Percentiles rank a stretch among this genome's conserved stretches.
Evolutionary conservation across 1,284 basidiomycete genomes (phyloP).

Genomic region (Ustilago xerochloae): DNA sequence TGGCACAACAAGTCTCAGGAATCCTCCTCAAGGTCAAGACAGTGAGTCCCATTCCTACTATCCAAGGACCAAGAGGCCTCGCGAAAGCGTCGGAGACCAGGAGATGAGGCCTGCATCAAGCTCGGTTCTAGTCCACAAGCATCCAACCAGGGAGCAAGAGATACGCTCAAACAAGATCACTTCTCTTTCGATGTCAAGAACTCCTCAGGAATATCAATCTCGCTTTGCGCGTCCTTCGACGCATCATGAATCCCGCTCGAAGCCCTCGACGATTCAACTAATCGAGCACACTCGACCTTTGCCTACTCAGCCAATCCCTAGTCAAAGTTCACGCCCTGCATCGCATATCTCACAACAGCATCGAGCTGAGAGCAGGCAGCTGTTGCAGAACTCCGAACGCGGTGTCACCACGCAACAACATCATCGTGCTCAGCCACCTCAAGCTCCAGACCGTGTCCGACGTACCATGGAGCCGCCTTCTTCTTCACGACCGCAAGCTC

Average conservation of each 20-base stretch:
- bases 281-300: background rate
- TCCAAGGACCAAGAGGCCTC: too few species aligned
- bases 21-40: too few species aligned
- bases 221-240: background rate
- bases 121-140: background rate
- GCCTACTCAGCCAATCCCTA: conserved; percentile 11
- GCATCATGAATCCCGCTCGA: background rate
- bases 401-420: too few species aligned
- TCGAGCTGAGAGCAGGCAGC: background rate
- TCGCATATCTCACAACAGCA: background rate
- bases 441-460: too few species aligned
- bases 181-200: background rate
- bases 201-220: background rate
- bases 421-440: background rate
- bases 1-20: background rate
- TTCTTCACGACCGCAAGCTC: background rate
- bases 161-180: background rate
- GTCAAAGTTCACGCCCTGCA: conserved; percentile 2
- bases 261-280: background rate
- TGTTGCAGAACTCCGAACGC: background rate
- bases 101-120: too few species aligned
- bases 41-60: too few species aligned
- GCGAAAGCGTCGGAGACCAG: too few species aligned
- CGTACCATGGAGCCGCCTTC: background rate
- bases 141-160: too few species aligned